phyloP scores from a whole-genome alignment of 345 rosid species.

The Acer yangbiense region DNA sequence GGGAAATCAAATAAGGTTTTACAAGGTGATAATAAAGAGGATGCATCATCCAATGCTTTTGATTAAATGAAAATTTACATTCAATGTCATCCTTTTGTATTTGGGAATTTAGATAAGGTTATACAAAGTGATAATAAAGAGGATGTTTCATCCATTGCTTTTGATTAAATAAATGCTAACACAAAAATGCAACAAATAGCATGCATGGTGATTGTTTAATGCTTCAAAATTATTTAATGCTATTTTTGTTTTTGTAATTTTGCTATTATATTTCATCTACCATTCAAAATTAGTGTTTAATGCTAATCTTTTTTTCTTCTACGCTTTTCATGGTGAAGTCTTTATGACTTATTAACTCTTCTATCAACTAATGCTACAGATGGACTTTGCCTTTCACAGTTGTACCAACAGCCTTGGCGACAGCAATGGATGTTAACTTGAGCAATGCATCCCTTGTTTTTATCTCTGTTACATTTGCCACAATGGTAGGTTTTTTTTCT shows the following conservation, averaged over 20 bases:
- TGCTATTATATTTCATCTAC: neutral
- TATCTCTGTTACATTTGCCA: slow-evolving; percentile 97
- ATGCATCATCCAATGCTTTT: neutral
- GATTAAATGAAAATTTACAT: neutral
- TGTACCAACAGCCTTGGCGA: slow-evolving; percentile 97
- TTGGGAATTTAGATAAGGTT: neutral
- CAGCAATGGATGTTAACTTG: slow-evolving; percentile 95
- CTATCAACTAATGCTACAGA: slow-evolving; percentile 78
- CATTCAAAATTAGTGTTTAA: slow-evolving; percentile 4
- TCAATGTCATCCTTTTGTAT: neutral
- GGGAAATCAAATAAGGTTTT: neutral
- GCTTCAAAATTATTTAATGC: neutral
- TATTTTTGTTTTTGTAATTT: neutral
- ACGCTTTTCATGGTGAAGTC: slow-evolving; percentile 17
- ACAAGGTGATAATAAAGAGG: neutral
- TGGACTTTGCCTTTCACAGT: slow-evolving; percentile 93
- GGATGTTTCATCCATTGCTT: neutral
- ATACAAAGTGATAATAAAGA: neutral
- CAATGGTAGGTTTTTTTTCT: slow-evolving; percentile 72
- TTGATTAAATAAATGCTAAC: neutral
- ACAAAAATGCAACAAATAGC: neutral
- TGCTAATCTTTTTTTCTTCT: slow-evolving; percentile 8
- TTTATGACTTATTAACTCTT: slow-evolving; percentile 49
- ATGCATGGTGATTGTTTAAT: neutral
- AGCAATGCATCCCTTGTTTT: slow-evolving; percentile 98